Evolutionary conservation across 495 filamentous ascomycete genomes (phyloP).

Genomic region (Podospora tetraspora): DNA sequence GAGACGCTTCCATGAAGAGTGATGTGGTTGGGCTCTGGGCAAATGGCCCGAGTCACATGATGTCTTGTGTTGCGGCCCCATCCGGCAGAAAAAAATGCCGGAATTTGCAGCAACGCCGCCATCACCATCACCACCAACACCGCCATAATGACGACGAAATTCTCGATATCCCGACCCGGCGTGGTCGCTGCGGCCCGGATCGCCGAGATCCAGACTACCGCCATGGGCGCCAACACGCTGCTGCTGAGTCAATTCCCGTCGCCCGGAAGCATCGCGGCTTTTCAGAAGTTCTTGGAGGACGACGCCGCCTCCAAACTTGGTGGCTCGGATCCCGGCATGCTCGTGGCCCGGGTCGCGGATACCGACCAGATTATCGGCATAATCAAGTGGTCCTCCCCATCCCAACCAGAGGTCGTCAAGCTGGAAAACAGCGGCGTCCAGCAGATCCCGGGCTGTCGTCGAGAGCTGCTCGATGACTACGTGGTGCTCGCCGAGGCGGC

Average conservation of each 20-base stretch:
- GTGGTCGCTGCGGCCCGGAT: constrained; percentile 35
- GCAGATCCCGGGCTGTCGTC: constrained; percentile 14
- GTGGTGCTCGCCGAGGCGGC: constrained; percentile 28
- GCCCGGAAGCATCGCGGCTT: constrained; percentile 19
- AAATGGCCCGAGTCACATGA: constrained; percentile 23
- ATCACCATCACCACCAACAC: not conserved
- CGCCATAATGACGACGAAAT: constrained; percentile 5
- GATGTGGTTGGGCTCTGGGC: not conserved
- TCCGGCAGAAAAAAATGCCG: not conserved
- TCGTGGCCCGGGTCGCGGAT: constrained; percentile 30
- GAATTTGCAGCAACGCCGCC: constrained; percentile 7
- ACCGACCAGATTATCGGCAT: constrained; percentile 31
- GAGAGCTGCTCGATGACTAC: constrained; percentile 33
- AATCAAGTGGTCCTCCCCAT: constrained; percentile 37
- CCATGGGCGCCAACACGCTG: constrained; percentile 39
- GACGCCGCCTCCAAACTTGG: constrained; percentile 26
- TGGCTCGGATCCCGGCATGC: constrained; percentile 24
- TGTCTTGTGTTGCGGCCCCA: not conserved
- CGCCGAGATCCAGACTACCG: constrained; percentile 38
- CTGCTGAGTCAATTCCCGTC: constrained; percentile 43
- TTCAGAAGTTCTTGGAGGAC: constrained; percentile 23
- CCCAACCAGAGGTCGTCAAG: constrained; percentile 17
- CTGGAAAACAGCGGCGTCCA: constrained; percentile 19
- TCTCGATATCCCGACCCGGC: constrained; percentile 12
- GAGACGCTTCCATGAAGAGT: constrained; percentile 1